Percentiles rank a stretch among this genome's conserved stretches.
phyloP scores from a whole-genome alignment of 2,329 filamentous ascomycete species.

The Trichothecium sympodiale region DNA sequence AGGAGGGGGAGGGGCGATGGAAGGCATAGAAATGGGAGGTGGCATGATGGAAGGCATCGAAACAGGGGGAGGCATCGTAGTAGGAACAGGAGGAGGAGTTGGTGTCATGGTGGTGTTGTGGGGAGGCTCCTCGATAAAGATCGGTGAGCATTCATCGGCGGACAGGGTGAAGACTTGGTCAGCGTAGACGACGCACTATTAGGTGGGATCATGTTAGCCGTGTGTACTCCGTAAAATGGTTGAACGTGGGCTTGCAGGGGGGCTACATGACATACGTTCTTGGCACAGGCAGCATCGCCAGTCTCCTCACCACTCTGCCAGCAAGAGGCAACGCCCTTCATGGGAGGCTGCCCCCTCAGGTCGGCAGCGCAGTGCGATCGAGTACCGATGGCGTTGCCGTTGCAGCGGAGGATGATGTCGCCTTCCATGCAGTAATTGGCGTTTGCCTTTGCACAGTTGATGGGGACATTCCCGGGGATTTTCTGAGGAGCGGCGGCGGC shows the following conservation, averaged over 20 bases:
- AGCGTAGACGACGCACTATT: slow-evolving; percentile 32
- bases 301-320: slow-evolving; percentile 24
- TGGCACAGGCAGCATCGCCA: slow-evolving; percentile 36
- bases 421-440: slow-evolving; percentile 31
- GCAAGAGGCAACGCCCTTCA: slow-evolving; percentile 25
- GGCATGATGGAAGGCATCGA: too few relatives aligned
- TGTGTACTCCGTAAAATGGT: not conserved
- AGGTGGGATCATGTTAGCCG: slow-evolving; percentile 2
- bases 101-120: not conserved
- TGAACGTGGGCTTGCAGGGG: too few relatives aligned
- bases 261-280: slow-evolving; percentile 23
- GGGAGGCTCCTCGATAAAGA: slow-evolving; percentile 8
- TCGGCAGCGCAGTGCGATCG: slow-evolving; percentile 33
- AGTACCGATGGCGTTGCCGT: slow-evolving; percentile 22
- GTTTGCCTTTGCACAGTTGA: slow-evolving; percentile 28
- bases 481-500: too few relatives aligned
- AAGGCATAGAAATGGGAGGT: too few relatives aligned
- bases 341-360: slow-evolving; percentile 29
- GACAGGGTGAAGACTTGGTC: slow-evolving; percentile 25
- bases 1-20: too few relatives aligned
- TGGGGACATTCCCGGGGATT: slow-evolving; percentile 15
- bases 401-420: slow-evolving; percentile 38
- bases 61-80: not conserved
- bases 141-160: slow-evolving; percentile 21
- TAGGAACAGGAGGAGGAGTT: slow-evolving; percentile 4